These are phyloP conservation scores for Aureobasidium subglaciale DNA, from an alignment of 2,329 filamentous ascomycete species.

Conservation along the genomic window DNA sequence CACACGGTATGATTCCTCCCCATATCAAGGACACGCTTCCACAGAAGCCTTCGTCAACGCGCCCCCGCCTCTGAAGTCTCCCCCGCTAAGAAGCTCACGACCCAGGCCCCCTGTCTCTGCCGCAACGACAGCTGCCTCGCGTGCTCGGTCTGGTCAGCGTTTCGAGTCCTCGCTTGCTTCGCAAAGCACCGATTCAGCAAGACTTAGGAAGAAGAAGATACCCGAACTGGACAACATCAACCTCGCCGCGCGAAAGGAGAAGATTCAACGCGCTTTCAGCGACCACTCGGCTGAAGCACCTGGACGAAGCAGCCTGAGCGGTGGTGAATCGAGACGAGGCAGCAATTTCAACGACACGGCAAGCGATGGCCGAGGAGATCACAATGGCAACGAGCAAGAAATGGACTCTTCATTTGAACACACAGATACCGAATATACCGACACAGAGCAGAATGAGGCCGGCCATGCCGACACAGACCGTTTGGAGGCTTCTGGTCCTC, in stretches of 20 bases:
- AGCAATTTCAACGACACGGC: conserved; percentile 1
- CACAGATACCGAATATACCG: not conserved
- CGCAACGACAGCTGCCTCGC: conserved; percentile 64
- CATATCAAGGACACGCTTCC: conserved; percentile 33
- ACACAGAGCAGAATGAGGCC: not conserved
- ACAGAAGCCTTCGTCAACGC: conserved; percentile 62
- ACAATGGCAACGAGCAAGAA: not conserved
- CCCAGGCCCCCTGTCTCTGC: conserved; percentile 72
- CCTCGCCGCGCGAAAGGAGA: conserved; percentile 73
- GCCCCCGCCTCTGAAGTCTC: conserved; percentile 65
- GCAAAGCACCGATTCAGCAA: conserved; percentile 15
- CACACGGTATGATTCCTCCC: conserved; percentile 30
- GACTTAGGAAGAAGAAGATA: conserved; percentile 30
- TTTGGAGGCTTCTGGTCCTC: not conserved
- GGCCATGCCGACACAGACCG: not conserved
- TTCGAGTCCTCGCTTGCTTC: conserved; percentile 27
- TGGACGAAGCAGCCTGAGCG: conserved; percentile 26
- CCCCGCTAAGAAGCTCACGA: conserved; percentile 70
- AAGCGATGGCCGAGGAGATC: not conserved
- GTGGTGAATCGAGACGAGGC: not conserved
- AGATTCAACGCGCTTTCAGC: conserved; percentile 78
- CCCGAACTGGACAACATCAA: conserved; percentile 70
- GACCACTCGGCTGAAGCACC: conserved; percentile 47
- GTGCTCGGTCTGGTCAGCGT: conserved; percentile 57
- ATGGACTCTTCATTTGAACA: conserved; percentile 2